Evolutionary conservation across 1,284 basidiomycete genomes (phyloP).

Genomic region (Papiliotrema terrestris): DNA sequence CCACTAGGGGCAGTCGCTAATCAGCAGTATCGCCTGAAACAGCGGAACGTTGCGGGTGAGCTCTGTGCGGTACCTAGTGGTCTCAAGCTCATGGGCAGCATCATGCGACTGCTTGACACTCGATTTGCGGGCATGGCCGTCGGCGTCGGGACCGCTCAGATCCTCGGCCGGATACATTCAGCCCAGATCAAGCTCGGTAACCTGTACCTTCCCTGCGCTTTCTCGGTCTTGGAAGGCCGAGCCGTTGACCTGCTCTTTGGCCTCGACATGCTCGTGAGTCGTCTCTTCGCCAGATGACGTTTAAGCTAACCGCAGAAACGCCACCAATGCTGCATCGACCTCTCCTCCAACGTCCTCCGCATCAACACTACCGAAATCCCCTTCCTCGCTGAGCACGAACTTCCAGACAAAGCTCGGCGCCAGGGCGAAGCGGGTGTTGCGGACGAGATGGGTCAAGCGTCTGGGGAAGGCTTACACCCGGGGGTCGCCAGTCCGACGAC

Average conservation of each 20-base stretch:
- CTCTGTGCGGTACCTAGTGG: slow-evolving; percentile 9
- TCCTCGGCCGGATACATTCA: slow-evolving; percentile 89
- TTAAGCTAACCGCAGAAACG: slow-evolving; percentile 58
- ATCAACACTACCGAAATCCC: slow-evolving; percentile 81
- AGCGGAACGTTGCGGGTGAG: slow-evolving; percentile 85
- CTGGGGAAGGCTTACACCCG: slow-evolving; percentile 19
- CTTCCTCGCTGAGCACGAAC: slow-evolving; percentile 90
- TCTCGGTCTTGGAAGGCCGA: slow-evolving; percentile 93
- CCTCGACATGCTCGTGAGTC: slow-evolving; percentile 78
- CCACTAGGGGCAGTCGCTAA: neutral
- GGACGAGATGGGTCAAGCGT: slow-evolving; percentile 28
- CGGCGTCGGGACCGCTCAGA: slow-evolving; percentile 94
- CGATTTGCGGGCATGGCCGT: slow-evolving; percentile 85
- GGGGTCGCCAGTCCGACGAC: slow-evolving; percentile 22
- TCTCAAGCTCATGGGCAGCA: slow-evolving; percentile 49
- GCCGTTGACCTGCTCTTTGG: slow-evolving; percentile 92
- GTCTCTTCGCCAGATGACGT: neutral
- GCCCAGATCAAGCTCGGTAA: slow-evolving; percentile 85
- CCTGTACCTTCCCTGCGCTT: slow-evolving; percentile 81
- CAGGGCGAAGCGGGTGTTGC: slow-evolving; percentile 29
- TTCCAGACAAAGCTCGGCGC: slow-evolving; percentile 71
- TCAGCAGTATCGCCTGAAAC: slow-evolving; percentile 88
- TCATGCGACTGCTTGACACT: slow-evolving; percentile 89
- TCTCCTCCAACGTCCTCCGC: slow-evolving; percentile 78
- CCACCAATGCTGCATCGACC: slow-evolving; percentile 92